Base-by-base conservation (phyloP, 352 stramenopile genomes). In the Elongisporangium senticosum region DNA sequence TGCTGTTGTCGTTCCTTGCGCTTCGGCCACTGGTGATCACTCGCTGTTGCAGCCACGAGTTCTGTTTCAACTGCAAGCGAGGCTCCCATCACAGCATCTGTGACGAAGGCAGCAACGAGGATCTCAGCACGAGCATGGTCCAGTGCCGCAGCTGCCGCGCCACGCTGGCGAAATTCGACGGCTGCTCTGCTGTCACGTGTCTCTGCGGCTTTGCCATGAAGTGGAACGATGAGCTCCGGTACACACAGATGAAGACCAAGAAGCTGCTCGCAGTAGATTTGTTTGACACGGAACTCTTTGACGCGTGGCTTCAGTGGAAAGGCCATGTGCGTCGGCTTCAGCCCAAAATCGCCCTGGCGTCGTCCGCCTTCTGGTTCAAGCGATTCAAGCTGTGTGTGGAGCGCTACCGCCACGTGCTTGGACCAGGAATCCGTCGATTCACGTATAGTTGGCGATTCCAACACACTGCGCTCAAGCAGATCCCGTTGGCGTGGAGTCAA, bases 61-160 rank as follows among this genome's bases (percentile, higher is more conserved):
- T 85, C 20, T 89, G 79, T 51, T 89, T 83, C 60, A 75, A 71
- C 53, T 89, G 79, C 63, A 86, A 86, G 51, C 52, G 64, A 17
- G 21, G 24, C 4, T 63, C 58, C 19, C 70, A 78, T 17, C 74
- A 86, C 51, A 39, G 64, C 15, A 49, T 52, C 11, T 67, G 62
- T n/a, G 52, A 55, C 0, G 63, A 74, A 5, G 64, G 62, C 5
- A 67, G 67, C 4, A 51, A 72, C 33, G 60, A 68, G 21, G 51
- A 56, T 17, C 33, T 43, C 10, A 43, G 33, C 4, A 62, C 49
- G n/a, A 67, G 61, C 28, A 40, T 88, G 10, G 69, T 81, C 7
- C 63, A 62, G 7, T 88, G 78, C 24, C 73, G 71, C 47, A 51
- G 49, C 22, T 88, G 78, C 57, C 72, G 69, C 22, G 56, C 66